Conservation (phyloP, 805 yeast genomes). For the Crinitomyces ghanaensis region DNA sequence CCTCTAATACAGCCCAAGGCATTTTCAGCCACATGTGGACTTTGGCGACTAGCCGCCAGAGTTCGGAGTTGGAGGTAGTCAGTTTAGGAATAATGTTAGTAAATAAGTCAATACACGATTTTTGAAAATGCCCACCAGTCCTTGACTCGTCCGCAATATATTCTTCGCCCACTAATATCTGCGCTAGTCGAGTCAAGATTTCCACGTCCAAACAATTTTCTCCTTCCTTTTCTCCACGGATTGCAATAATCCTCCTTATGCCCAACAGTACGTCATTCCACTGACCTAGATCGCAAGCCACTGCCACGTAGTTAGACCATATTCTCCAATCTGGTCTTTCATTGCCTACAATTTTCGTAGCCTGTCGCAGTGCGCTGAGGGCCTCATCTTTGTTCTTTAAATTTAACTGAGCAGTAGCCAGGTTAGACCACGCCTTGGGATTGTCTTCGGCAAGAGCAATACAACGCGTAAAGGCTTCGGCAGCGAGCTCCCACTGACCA, state of each 20-base stretch:
- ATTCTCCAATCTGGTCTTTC: slow-evolving; percentile 72
- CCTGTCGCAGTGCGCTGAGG: slow-evolving; percentile 71
- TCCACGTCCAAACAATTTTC: slow-evolving; percentile 65
- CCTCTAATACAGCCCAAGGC: slow-evolving; percentile 82
- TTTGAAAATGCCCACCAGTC: slow-evolving; percentile 46
- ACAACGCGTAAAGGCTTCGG: slow-evolving; percentile 88
- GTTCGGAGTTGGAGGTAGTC: slow-evolving; percentile 50
- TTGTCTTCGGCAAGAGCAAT: slow-evolving; percentile 74
- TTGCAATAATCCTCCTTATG: slow-evolving; percentile 46
- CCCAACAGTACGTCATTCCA: slow-evolving; percentile 86
- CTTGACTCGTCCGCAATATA: slow-evolving; percentile 27
- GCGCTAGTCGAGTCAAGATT: slow-evolving; percentile 61
- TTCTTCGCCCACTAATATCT: slow-evolving; percentile 43
- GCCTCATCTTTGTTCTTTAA: slow-evolving; percentile 64
- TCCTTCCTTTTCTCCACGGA: slow-evolving; percentile 44
- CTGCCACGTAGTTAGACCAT: slow-evolving; percentile 76
- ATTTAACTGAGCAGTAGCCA: slow-evolving; percentile 67
- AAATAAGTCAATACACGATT: slow-evolving; percentile 57
- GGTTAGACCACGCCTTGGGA: slow-evolving; percentile 81
- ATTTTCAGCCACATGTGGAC: slow-evolving; percentile 78
- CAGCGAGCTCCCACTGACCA: slow-evolving; percentile 59
- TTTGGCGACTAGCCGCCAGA: slow-evolving; percentile 76
- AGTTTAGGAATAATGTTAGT: slow-evolving; percentile 57
- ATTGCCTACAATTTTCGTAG: slow-evolving; percentile 57
- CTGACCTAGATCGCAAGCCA: slow-evolving; percentile 69